Percentiles rank a stretch among this genome's conserved stretches.
These are phyloP conservation scores for Xylariaceae sp. DNA, from an alignment of 2,329 filamentous ascomycete genomes.

Conservation along the genomic window DNA sequence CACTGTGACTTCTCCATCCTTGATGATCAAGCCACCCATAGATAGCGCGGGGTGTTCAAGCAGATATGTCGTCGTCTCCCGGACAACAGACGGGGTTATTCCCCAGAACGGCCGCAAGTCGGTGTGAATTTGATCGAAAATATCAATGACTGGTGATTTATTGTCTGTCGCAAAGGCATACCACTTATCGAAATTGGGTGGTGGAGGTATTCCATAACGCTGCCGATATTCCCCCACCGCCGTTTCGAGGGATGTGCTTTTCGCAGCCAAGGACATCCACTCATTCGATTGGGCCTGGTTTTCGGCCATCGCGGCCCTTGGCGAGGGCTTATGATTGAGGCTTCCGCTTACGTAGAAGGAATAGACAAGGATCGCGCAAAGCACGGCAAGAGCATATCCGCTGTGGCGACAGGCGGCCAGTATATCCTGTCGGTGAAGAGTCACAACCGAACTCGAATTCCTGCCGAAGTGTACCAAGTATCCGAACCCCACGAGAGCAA, in stretches of 20 bases:
- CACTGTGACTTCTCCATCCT: constrained; percentile 29
- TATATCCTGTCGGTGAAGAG: constrained; percentile 11
- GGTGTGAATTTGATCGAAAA: constrained; percentile 67
- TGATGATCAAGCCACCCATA: constrained; percentile 35
- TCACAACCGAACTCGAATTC: constrained; percentile 4
- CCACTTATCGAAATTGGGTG: constrained; percentile 72
- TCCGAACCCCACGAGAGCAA: constrained; percentile 26
- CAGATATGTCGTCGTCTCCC: constrained; percentile 44
- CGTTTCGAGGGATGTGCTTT: constrained; percentile 51
- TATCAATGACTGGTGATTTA: constrained; percentile 63
- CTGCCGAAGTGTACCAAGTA: constrained; percentile 21
- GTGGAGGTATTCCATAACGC: constrained; percentile 64
- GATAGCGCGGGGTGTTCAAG: constrained; percentile 29
- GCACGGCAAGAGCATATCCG: constrained; percentile 16
- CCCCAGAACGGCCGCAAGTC: constrained; percentile 69
- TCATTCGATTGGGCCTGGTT: constrained; percentile 45
- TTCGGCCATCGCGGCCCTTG: constrained; percentile 42
- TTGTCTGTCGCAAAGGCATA: constrained; percentile 63
- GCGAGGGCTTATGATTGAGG: constrained; percentile 13
- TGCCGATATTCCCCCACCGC: constrained; percentile 64
- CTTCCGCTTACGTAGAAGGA: constrained; percentile 15
- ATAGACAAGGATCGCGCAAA: constrained; percentile 22
- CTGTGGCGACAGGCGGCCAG: constrained; percentile 19
- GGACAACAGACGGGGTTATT: constrained; percentile 57
- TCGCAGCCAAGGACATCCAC: constrained; percentile 43